phyloP scores from a whole-genome alignment of 306 rosid genomes.

The Dicorynia guianensis region DNA sequence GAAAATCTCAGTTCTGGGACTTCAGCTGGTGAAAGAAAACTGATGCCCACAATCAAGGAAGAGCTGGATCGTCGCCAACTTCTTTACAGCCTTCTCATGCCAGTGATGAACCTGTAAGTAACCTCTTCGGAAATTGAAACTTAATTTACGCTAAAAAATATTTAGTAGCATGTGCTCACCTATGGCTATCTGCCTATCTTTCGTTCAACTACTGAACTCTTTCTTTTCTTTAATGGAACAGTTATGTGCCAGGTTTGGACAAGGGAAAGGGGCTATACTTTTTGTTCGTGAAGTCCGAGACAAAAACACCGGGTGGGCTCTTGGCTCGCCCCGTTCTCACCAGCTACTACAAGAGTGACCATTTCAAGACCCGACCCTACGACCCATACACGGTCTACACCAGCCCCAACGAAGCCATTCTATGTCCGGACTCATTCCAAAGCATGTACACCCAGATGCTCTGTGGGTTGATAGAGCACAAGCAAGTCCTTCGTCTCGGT shows the following conservation, averaged over 20 bases:
- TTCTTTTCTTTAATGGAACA: slow-evolving; percentile 43
- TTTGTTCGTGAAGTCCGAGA: slow-evolving; percentile 80
- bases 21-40: slow-evolving; percentile 87
- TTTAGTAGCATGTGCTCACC: slow-evolving; percentile 14
- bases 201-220: neutral
- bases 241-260: slow-evolving; percentile 75
- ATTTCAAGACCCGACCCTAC: slow-evolving; percentile 78
- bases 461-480: slow-evolving; percentile 73
- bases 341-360: slow-evolving; percentile 80
- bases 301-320: slow-evolving; percentile 71
- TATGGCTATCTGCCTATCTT: neutral
- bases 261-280: slow-evolving; percentile 83
- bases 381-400: slow-evolving; percentile 71
- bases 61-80: slow-evolving; percentile 87
- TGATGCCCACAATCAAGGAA: slow-evolving; percentile 87
- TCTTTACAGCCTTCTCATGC: slow-evolving; percentile 88
- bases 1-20: slow-evolving; percentile 85
- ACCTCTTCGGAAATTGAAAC: neutral
- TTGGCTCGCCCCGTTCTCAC: slow-evolving; percentile 84
- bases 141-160: neutral
- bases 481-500: slow-evolving; percentile 76
- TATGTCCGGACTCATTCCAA: slow-evolving; percentile 78
- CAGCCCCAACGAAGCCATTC: slow-evolving; percentile 79
- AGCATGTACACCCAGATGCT: slow-evolving; percentile 91
- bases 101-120: slow-evolving; percentile 85